A percentile compares a stretch with the other conserved stretches of the same genome.
phyloP scores from a whole-genome alignment of 352 stramenopile genomes.

The Pilasporangium apinafurcum region DNA sequence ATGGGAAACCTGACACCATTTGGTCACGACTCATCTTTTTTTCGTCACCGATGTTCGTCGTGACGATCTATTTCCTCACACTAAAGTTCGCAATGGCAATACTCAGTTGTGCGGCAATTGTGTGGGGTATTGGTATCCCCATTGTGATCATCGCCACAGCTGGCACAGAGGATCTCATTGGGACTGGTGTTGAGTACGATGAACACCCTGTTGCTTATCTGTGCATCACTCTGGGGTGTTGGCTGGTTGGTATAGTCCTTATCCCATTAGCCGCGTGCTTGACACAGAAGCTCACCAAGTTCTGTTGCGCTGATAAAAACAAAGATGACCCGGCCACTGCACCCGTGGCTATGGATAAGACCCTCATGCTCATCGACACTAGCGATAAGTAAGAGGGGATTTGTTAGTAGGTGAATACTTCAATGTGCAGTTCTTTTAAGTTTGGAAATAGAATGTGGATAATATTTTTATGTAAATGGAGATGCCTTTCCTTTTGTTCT shows the following conservation, averaged over 20 bases:
- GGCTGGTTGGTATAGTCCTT: not conserved
- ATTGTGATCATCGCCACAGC: constrained; percentile 14
- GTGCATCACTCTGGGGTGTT: not conserved
- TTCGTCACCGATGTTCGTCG: constrained; percentile 16
- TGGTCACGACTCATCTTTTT: constrained; percentile 12
- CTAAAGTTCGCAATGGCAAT: constrained; percentile 32
- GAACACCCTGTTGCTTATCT: constrained; percentile 8
- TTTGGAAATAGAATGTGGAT: no score
- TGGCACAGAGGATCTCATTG: not conserved
- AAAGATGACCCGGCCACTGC: no score
- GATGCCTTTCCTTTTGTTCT: no score
- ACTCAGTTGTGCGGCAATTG: constrained; percentile 18
- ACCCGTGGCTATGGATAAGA: no score
- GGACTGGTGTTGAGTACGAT: not conserved
- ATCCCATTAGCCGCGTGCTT: constrained; percentile 4
- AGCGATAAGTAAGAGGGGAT: no score
- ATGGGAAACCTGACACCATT: constrained; percentile 7
- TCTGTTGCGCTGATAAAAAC: constrained; percentile 5
- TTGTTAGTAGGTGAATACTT: no score
- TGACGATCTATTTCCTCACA: constrained; percentile 36
- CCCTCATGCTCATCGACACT: no score
- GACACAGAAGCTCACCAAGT: constrained; percentile 5
- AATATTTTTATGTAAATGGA: no score
- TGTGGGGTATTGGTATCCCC: constrained; percentile 17
- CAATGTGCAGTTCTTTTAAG: no score